Conservation (phyloP, 2,329 filamentous ascomycete genomes). For the Ceratocystis papillata region DNA sequence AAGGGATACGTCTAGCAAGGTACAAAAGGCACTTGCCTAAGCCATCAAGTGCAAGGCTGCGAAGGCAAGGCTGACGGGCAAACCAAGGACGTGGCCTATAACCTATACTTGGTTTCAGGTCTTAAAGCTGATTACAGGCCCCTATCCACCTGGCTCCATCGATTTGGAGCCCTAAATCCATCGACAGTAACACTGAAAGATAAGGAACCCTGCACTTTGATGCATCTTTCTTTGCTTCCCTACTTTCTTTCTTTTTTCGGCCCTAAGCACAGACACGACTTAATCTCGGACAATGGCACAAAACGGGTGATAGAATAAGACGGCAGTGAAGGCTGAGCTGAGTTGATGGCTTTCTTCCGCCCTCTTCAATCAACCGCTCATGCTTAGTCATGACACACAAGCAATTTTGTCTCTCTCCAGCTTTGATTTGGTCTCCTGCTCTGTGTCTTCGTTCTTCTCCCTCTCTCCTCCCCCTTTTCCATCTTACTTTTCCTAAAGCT, state of each 20-base stretch:
- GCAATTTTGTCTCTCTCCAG: too few relatives aligned
- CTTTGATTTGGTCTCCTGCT: neutral
- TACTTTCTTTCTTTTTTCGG: neutral
- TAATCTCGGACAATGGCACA: constrained; percentile 24
- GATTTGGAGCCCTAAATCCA: neutral
- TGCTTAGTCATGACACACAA: neutral
- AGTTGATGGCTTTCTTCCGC: neutral
- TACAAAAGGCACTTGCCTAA: neutral
- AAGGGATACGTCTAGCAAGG: neutral
- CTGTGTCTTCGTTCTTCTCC: neutral
- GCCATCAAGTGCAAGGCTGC: neutral
- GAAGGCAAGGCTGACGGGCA: neutral
- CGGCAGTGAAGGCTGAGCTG: neutral
- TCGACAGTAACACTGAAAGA: neutral
- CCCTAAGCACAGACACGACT: constrained; percentile 18
- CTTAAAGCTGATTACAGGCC: neutral
- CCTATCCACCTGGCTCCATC: neutral
- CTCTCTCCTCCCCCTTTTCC: neutral
- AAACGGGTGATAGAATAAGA: constrained; percentile 9
- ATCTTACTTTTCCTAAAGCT: neutral
- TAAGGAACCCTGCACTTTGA: neutral
- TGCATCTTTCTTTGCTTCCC: neutral
- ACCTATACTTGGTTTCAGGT: neutral
- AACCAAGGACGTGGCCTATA: neutral
- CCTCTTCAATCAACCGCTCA: neutral